phyloP scores from a whole-genome alignment of 2,329 filamentous ascomycete genomes.

The Cyclaneusma minus region DNA sequence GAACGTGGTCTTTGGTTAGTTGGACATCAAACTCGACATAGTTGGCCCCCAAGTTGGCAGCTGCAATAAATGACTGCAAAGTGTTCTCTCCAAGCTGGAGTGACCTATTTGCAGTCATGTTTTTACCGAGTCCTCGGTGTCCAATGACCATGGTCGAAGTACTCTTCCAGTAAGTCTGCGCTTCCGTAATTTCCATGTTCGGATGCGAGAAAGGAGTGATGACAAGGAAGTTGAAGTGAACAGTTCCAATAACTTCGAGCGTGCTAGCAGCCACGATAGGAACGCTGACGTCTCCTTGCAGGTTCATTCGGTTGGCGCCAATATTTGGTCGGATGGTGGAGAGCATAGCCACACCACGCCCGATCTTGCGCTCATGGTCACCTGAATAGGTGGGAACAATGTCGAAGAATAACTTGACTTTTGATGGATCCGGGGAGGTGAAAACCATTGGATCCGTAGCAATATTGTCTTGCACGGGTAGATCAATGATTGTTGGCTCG shows the following conservation, averaged over 20 bases:
- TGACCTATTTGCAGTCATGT: slow-evolving; percentile 66
- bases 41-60: slow-evolving; percentile 75
- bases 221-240: slow-evolving; percentile 94
- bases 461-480: slow-evolving; percentile 88
- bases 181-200: slow-evolving; percentile 80
- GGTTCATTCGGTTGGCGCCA: slow-evolving; percentile 72
- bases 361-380: slow-evolving; percentile 74
- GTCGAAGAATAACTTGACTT: slow-evolving; percentile 85
- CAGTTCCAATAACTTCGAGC: slow-evolving; percentile 79
- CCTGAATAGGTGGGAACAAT: slow-evolving; percentile 92
- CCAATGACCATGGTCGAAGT: slow-evolving; percentile 73
- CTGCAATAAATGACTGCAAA: slow-evolving; percentile 86
- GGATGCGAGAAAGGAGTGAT: slow-evolving; percentile 90
- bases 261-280: slow-evolving; percentile 73
- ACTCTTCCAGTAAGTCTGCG: slow-evolving; percentile 95
- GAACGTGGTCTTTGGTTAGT: slow-evolving; percentile 95
- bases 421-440: slow-evolving; percentile 57
- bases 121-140: slow-evolving; percentile 74
- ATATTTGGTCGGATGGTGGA: slow-evolving; percentile 73
- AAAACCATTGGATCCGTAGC: slow-evolving; percentile 90
- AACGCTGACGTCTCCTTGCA: slow-evolving; percentile 84
- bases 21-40: slow-evolving; percentile 79
- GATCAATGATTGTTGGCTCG: slow-evolving; percentile 76
- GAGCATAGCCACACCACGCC: slow-evolving; percentile 74
- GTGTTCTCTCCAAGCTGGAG: slow-evolving; percentile 95